These are phyloP conservation scores for Tetrahymena elliotti DNA, from an alignment of 73 alveolate genomes.

Conservation along the genomic window DNA sequence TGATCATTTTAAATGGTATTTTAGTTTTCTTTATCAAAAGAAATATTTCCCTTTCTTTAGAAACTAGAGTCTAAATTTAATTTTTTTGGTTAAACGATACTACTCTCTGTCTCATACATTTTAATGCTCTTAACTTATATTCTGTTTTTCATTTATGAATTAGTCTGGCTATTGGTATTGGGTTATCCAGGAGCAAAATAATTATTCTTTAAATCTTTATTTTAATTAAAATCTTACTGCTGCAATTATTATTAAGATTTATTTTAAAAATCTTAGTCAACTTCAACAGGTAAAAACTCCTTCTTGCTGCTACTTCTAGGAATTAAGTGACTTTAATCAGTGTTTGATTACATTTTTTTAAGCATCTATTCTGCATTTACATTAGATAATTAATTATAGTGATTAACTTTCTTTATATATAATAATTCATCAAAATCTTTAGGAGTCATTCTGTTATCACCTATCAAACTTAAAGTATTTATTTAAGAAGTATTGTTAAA, in stretches of 20 bases:
- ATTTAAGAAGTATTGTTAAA: not conserved
- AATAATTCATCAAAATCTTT: not conserved
- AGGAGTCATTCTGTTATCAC: not conserved
- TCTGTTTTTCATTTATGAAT: not conserved
- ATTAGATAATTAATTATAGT: not conserved
- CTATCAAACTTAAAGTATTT: not conserved
- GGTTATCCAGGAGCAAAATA: not conserved
- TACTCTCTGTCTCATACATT: not conserved
- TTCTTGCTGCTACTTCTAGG: not conserved
- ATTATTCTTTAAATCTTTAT: not conserved
- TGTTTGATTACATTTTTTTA: not conserved
- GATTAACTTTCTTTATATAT: not conserved
- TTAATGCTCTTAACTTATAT: not conserved
- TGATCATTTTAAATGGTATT: not conserved
- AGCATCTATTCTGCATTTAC: not conserved
- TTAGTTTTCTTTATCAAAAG: not conserved
- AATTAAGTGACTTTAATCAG: not conserved
- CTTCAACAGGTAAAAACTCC: not conserved
- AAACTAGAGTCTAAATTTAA: not conserved
- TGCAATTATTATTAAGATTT: not conserved
- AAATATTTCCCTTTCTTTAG: not conserved
- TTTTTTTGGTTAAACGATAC: not conserved
- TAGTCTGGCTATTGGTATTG: not conserved
- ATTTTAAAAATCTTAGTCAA: not conserved
- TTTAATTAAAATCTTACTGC: not conserved